Base-by-base conservation (phyloP, 2,329 filamentous ascomycete species). In the Colletotrichum musicola region DNA sequence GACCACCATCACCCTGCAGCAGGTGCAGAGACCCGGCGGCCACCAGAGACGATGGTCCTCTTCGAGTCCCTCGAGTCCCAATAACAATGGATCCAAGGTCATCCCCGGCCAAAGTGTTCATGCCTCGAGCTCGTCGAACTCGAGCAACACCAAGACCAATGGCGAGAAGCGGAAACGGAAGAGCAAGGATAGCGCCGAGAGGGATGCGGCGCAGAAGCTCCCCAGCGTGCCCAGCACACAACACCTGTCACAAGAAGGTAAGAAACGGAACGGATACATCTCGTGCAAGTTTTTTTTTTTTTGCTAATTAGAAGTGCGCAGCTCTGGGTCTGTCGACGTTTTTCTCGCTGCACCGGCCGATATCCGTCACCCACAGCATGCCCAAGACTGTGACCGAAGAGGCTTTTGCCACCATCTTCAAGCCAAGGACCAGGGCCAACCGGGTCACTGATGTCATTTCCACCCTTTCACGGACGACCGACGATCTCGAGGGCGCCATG, bases 331-430 rank as follows among this genome's bases (percentile, higher is more conserved):
- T 97, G 53, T 96, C 95, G 7, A 92, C 92, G 69, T 98, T 99
- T 86, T 98, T 98, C 85, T 97, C 95, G 71, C 92, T 97, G 73
- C 94, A 99, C 82, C 91, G 96, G 70, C 96, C 96, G 53, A 95
- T 99, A 76, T 97, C 94, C 63, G 89, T 98, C 72, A 94, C 91
- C 57, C 90, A 91, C 74, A 91, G 92, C 73, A 91, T 97, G 76
- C 96, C 92, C 64, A 90, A 88, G 74, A 84, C 87, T 20, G 87
- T 94, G 53, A 90, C 88, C 60, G 85, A 92, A 71, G 91, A 93
- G 77, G 87, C 91, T 57, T 98, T 98, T 80, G 91, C 93, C 71
- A 87, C 92, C 76, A 95, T 99, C 76, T 98, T 98, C 80, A 85
- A 90, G 51, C 78, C 83, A 65, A 86, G 84, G 62, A 80, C 81